A percentile compares a stretch with the other conserved stretches of the same genome.
These are phyloP conservation scores for Aphanocladium album DNA, from an alignment of 2,329 filamentous ascomycete species.

Conservation along the genomic window DNA sequence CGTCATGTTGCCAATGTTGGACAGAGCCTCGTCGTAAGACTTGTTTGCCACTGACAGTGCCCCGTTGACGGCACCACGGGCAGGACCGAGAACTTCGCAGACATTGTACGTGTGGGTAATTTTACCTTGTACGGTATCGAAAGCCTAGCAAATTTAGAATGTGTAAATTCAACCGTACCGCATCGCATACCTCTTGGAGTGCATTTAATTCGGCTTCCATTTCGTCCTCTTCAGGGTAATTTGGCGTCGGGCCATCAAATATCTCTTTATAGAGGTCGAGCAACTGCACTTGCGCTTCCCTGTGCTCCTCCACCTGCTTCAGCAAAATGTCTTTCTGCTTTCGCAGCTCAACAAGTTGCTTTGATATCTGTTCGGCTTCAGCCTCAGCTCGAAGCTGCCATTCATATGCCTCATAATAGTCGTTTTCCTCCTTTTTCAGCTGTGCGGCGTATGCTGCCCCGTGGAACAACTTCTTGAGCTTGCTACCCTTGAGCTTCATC, in stretches of 20 bases:
- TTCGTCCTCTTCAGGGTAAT: not conserved
- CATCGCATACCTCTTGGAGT: not conserved
- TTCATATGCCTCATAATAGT: slow-evolving; percentile 5
- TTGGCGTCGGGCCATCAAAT: not conserved
- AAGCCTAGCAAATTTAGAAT: not conserved
- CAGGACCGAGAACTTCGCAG: not conserved
- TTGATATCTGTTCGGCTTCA: not conserved
- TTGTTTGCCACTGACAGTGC: not conserved
- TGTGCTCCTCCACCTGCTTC: not conserved
- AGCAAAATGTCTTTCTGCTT: not conserved
- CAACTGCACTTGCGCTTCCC: not conserved
- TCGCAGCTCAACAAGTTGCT: not conserved
- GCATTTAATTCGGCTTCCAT: not conserved
- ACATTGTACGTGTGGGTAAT: not conserved
- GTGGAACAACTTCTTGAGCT: not conserved
- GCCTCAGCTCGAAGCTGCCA: slow-evolving; percentile 7
- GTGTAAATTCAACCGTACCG: not conserved
- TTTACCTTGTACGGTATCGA: not conserved
- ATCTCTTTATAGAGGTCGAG: not conserved
- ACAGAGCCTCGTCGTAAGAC: not conserved
- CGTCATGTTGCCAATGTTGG: not conserved
- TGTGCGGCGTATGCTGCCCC: not conserved
- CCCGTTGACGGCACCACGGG: not conserved
- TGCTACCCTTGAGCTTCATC: slow-evolving; percentile 1
- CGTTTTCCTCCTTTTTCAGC: slow-evolving; percentile 4